Base-by-base conservation (phyloP, 441 rosid species). In the Gossypium schwendimanii region DNA sequence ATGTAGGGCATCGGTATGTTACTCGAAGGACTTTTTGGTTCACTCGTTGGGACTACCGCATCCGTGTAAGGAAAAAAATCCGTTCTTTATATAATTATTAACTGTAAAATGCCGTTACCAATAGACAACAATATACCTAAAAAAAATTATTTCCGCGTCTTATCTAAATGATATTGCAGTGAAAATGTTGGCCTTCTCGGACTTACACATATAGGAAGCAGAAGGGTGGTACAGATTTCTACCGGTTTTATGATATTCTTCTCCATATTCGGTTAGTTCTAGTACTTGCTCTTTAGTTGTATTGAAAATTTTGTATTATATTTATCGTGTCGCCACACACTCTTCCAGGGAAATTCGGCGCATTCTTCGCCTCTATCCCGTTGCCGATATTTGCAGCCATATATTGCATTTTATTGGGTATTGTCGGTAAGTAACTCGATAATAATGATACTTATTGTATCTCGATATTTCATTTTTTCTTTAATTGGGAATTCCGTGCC, bases 161-260 rank as follows among this genome's bases (percentile, higher is more conserved):
- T 18, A 24, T 64, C 12, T 33, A 15, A 50, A 39, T 72, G 73
- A 31, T 70, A 49, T 44, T 84, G 83, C 93, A 94, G 98, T 61
- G 99, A 94, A 87, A 94, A 94, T 77, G 94, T 94, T 6, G 98
- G 99, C 77, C 97, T 94, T 53, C 96, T 94, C 55, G 98, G 99
- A 77, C 84, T 91, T 36, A 92, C 98, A 7, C 87, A 75, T 75
- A 92, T 94, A 70, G 99, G 99, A 67, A 94, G 99, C 89, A 87
- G 99, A 83, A 85, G 99, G 79, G 97, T 84, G 63, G 93, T 92
- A 77, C 97, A 94, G 82, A 77, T 94, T 68, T 91, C 99, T 54
- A 91, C 99, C 63, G 96, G 76, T 72, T 94, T 94, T 90, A 92
- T 94, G 99, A 81, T 94, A 77, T 94, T 94, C 77, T 92, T 92